Conservation (phyloP, 2,329 filamentous ascomycete genomes). For the Alternaria ethzedia region DNA sequence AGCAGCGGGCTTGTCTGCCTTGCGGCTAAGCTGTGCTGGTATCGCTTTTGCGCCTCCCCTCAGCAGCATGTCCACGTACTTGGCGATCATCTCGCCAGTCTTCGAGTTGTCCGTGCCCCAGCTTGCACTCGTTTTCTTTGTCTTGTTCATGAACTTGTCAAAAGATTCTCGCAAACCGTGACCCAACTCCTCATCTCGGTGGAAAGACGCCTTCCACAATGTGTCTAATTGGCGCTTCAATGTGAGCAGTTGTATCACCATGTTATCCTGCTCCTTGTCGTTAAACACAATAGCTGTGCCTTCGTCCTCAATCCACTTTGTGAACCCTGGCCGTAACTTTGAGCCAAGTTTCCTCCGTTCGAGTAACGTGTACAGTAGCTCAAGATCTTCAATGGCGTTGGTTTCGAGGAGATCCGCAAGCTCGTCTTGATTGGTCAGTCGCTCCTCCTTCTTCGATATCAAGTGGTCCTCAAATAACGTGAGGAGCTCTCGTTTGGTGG, state of each 20-base stretch:
- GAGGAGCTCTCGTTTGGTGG: constrained; percentile 79
- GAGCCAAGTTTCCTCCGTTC: constrained; percentile 73
- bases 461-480: constrained; percentile 74
- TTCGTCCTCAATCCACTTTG: constrained; percentile 76
- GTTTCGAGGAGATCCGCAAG: constrained; percentile 76
- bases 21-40: constrained; percentile 69
- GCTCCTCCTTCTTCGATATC: constrained; percentile 68
- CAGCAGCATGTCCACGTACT: constrained; percentile 89
- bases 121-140: constrained; percentile 70
- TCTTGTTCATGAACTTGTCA: constrained; percentile 89
- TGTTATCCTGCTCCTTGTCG: constrained; percentile 77
- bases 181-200: constrained; percentile 75
- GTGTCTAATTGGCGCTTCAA: constrained; percentile 81
- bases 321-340: constrained; percentile 75
- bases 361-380: constrained; percentile 78
- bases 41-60: constrained; percentile 86
- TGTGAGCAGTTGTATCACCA: constrained; percentile 82
- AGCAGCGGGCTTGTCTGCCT: constrained; percentile 60
- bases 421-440: constrained; percentile 65
- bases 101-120: constrained; percentile 88
- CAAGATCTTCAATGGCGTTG: constrained; percentile 72
- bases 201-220: constrained; percentile 78
- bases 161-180: constrained; percentile 86
- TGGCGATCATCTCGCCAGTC: constrained; percentile 98
- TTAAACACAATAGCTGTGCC: constrained; percentile 82